A percentile compares a stretch with the other conserved stretches of the same genome.
Evolutionary conservation across 331 rosid genomes (phyloP).

Genomic region (Pyrus hybrid): DNA sequence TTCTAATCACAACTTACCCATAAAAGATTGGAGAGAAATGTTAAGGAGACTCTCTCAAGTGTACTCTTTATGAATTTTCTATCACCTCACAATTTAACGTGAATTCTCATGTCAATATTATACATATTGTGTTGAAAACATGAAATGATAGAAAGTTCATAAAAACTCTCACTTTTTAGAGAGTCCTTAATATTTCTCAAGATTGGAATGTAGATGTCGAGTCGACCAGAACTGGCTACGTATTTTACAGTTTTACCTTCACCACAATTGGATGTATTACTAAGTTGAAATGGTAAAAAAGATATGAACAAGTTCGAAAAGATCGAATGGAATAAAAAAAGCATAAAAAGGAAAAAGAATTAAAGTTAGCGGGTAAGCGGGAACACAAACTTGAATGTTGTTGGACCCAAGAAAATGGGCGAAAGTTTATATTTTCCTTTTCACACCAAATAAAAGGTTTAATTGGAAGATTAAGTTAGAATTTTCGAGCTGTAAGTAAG

Average conservation of each 20-base stretch:
- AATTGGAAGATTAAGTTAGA: neutral
- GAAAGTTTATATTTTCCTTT: neutral
- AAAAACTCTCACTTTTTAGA: too few species aligned
- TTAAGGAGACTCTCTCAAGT: too few species aligned
- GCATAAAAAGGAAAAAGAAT: neutral
- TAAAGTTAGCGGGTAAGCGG: slow-evolving; percentile 5
- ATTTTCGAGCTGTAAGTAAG: neutral
- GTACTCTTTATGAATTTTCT: too few species aligned
- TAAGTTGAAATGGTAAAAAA: neutral
- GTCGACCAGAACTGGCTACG: neutral
- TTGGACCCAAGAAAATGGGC: slow-evolving; percentile 1
- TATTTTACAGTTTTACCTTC: neutral
- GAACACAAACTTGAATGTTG: slow-evolving; percentile 14
- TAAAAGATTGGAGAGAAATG: neutral
- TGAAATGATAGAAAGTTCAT: too few species aligned
- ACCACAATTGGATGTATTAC: neutral
- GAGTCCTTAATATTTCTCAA: too few species aligned
- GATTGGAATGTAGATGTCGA: too few species aligned
- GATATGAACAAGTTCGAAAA: neutral
- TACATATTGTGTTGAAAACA: too few species aligned
- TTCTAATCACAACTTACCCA: neutral
- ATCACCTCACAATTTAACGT: too few species aligned
- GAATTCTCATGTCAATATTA: too few species aligned
- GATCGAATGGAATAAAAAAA: neutral
- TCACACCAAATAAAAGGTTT: neutral